Base-by-base conservation (phyloP, 1,284 basidiomycete genomes). In the Microbotryum lychnidis-dioicae region DNA sequence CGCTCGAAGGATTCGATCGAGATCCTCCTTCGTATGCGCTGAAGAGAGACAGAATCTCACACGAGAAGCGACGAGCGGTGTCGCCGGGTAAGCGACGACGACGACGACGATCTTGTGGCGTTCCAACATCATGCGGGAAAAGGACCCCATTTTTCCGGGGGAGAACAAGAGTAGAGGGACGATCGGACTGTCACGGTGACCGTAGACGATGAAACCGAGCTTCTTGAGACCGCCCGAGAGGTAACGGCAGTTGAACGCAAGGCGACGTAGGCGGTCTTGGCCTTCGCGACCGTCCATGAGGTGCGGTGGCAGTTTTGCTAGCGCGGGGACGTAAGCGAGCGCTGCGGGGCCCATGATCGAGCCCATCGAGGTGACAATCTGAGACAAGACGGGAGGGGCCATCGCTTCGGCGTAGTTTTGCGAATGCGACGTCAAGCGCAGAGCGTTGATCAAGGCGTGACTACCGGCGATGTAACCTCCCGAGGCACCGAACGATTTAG, bases 401-500 rank as follows among this genome's bases (percentile, higher is more conserved):
- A 96, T 92, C 9, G 90, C 80, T 77, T 99, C 94, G 12, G 89
- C 88, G 73, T 97, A 97, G 16, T 85, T 78, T 56, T 89, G 87
- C 2, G 89, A 84, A 75, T 97, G 87, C 9, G 90, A 91, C 58
- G 84, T 81, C 29, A 91, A 72, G 25, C 92, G 87, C 5, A 99
- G 81, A 18, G 85, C 80, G 71, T 91, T 86, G 70, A 97, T 86
- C 59, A 96, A 78, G 8, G 78, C 75, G 74, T 91, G 91, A 71
- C 78, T 83, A 7, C 90, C 94, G 4, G 91, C 83, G 69, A 99
- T 86, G 78, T 99, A 97, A 18, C 94, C 94, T 58, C 94, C 94
- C 0, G 93, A 88, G 2, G 94, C 93, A 62, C 94, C 96, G 73
- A 98, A 98, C 0, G 93, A 97, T 77, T 98, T 98, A 46, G 94